phyloP scores from a whole-genome alignment of 2,329 filamentous ascomycete genomes.

The Pestalotiopsis fici region DNA sequence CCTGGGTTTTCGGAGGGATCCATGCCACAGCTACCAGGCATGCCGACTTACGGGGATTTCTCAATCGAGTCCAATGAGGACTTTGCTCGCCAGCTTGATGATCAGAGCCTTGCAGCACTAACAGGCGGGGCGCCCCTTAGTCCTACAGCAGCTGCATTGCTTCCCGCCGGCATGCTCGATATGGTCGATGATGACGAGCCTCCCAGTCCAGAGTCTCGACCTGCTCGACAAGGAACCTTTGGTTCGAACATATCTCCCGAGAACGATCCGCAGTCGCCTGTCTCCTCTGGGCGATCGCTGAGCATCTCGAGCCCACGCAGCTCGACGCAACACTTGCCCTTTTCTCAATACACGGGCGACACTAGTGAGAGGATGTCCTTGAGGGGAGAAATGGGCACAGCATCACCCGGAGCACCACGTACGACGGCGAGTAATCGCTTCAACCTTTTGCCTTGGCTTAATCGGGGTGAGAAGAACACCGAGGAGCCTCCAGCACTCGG shows the following conservation, averaged over 20 bases:
- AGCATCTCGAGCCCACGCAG: constrained; percentile 63
- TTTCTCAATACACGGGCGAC: constrained; percentile 48
- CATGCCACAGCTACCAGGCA: constrained; percentile 46
- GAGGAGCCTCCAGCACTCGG: constrained; percentile 66
- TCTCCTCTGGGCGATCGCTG: constrained; percentile 57
- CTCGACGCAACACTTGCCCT: constrained; percentile 60
- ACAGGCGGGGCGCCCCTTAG: constrained; percentile 72
- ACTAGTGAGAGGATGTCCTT: constrained; percentile 45
- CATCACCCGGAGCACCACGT: constrained; percentile 40
- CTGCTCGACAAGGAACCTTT: constrained; percentile 34
- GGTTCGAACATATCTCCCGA: constrained; percentile 35
- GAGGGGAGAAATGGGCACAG: constrained; percentile 31
- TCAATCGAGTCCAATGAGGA: constrained; percentile 27
- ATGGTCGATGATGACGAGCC: constrained; percentile 63
- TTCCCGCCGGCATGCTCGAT: constrained; percentile 69
- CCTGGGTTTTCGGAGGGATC: constrained; percentile 48
- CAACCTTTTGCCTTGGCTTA: constrained; percentile 55
- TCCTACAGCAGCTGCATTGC: constrained; percentile 71
- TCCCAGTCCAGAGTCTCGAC: constrained; percentile 39
- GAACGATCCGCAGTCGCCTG: constrained; percentile 59
- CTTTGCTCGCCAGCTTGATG: constrained; percentile 49
- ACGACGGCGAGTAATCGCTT: constrained; percentile 48
- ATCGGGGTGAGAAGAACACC: constrained; percentile 62
- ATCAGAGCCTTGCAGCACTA: constrained; percentile 62
- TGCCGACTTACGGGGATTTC: constrained; percentile 29